Evolutionary conservation across 2,329 filamentous ascomycete genomes (phyloP), one percentile per base, ranked within the genome.

Genomic region (Venturiaceae sp.): DNA sequence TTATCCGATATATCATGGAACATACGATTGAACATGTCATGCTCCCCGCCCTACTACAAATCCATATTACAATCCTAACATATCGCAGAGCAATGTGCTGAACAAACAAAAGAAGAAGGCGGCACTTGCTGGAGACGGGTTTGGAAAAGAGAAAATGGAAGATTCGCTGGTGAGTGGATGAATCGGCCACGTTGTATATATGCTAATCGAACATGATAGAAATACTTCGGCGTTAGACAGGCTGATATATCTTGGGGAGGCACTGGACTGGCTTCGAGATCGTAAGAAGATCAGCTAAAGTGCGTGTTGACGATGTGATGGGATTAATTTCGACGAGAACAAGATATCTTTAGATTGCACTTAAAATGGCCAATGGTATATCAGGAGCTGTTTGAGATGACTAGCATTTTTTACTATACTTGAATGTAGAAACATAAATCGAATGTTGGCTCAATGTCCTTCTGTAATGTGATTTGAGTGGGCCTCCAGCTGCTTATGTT

Each of bases 21-120:
- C 50, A 47, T 52, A 47, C 60, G 11, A 53, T 50, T 34, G 60
- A 60, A 53, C 57, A 61, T 19, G 34, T 32, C 7, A 36, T 7
- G 14, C 14, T 14, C 33, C 7, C 14, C 7, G 14, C 33, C 7
- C 14, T 7, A 36, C 14, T 36, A 36, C 33, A 36, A 7, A 7
- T 36, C 14, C 14, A 7, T 7, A 7, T 36, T 36, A 14, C 33
- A 14, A 36, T n/a, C n/a, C 33, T 36, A 36, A 36, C 33, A 14
- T 36, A 14, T 36, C 33, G 14, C 14, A 36, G 33, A 36, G 33
- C 33, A 36, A 36, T 36, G 33, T 36, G 7, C 33, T 36, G 7
- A 36, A 36, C 33, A 36, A 36, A 14, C 33, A 36, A 14, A 36
- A 36, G 33, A 36, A 36, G 14, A 36, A 36, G 33, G 14, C 33